Base-by-base conservation (phyloP, 2,329 filamentous ascomycete species). In the Alternaria viburni region DNA sequence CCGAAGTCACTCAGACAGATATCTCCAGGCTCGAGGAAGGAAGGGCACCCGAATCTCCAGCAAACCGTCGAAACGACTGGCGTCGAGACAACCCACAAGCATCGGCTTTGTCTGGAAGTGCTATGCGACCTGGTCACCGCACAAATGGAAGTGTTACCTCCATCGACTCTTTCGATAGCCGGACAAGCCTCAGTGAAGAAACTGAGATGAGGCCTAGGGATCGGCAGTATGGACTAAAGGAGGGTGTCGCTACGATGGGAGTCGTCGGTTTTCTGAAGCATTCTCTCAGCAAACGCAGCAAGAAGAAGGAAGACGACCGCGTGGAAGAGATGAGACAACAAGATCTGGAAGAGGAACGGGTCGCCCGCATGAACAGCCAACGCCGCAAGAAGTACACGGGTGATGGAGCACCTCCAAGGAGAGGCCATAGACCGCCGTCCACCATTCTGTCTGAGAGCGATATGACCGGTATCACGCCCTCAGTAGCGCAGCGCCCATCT, bases 371-470 rank as follows among this genome's bases (percentile, higher is more conserved):
- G 57, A 84, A 86, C 62, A 87, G 86, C 36, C 85, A 73, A 25
- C 74, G 86, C n/a, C 87, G 89, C 21, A 85, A 85, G 69, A 85
- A 85, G 69, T 93, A 88, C 65, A 93, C 91, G 3, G 91, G 88
- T 26, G 91, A 93, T 74, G 90, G 90, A 17, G 49, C 61, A 21
- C 71, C 74, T n/a, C 74, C 77, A 4, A 67, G 72, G 49, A 74
- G 74, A 54, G 66, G 71, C 26, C 68, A 72, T 28, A 68, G 76
- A 44, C 73, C 74, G 11, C 69, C 71, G 28, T 81, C 79, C 9
- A 81, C 83, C 12, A 78, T 83, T n/a, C 75, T 82, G 21, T 80
- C 82, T n/a, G 79, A 83, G 45, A 80, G 74, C 45, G 80, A 80
- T 6, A 73, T 83, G 30, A 75, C 75, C 5, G 81, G 81, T 11